A percentile compares a stretch with the other conserved stretches of the same genome.
These are phyloP conservation scores for Hippophae tibetana DNA, from an alignment of 306 rosid species.

Conservation along the genomic window DNA sequence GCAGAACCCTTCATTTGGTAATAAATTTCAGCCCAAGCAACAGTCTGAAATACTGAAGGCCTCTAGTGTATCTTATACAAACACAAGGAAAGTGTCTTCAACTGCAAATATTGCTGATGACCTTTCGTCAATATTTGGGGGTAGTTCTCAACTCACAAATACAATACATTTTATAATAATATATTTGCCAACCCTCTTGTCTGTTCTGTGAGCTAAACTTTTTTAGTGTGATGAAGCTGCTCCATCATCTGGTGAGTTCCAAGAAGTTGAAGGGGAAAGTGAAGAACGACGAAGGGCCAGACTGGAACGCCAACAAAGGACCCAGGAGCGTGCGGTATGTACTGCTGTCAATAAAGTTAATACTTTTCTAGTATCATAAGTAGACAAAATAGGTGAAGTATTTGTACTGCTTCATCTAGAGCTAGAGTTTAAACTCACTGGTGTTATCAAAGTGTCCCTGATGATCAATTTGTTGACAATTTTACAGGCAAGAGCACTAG, in stretches of 20 bases:
- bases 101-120: constrained; percentile 77
- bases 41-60: constrained; percentile 49
- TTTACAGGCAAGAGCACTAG: constrained; percentile 72
- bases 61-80: constrained; percentile 42
- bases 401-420: neutral
- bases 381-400: constrained; percentile 1
- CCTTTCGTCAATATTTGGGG: constrained; percentile 85
- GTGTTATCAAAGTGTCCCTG: constrained; percentile 8
- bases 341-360: constrained; percentile 6
- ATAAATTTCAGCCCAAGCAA: constrained; percentile 49
- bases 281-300: constrained; percentile 92
- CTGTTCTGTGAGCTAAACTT: constrained; percentile 13
- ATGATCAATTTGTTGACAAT: too few relatives aligned
- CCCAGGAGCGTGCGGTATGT: constrained; percentile 84
- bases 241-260: constrained; percentile 69
- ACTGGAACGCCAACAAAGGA: constrained; percentile 85
- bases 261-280: constrained; percentile 84
- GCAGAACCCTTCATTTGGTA: constrained; percentile 33
- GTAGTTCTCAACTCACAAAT: constrained; percentile 28
- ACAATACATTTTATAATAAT: too few relatives aligned
- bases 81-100: constrained; percentile 68
- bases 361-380: constrained; percentile 3
- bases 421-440: neutral
- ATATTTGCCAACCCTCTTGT: constrained; percentile 2
- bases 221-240: constrained; percentile 41